Conservation (phyloP, 1,139 yeast genomes). For the Saccharomyces hybrid region DNA sequence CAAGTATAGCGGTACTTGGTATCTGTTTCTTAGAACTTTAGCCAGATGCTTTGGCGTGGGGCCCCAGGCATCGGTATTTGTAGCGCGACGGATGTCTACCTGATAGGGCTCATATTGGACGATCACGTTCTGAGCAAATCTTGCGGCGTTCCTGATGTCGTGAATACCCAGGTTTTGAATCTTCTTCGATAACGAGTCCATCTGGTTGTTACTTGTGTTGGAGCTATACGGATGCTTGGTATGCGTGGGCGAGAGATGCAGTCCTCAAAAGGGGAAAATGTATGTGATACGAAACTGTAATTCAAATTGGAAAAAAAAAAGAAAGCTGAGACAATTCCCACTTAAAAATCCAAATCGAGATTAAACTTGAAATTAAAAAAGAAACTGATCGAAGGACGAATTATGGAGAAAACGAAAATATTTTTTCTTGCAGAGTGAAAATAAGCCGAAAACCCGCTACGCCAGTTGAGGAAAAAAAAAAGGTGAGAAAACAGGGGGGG, state of each 20-base stretch:
- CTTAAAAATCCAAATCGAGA: neutral
- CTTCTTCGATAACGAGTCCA: constrained; percentile 32
- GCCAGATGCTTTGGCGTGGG: constrained; percentile 37
- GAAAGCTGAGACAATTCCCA: too few relatives aligned
- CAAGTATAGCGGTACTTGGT: constrained; percentile 30
- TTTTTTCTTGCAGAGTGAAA: neutral
- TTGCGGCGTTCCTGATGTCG: constrained; percentile 34
- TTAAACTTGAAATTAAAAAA: neutral
- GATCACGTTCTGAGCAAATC: constrained; percentile 34
- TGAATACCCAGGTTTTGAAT: constrained; percentile 33
- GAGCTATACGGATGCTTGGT: neutral
- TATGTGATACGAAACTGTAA: too few relatives aligned
- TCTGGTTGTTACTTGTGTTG: constrained; percentile 3
- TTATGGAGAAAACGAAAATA: neutral
- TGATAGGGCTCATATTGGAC: constrained; percentile 34
- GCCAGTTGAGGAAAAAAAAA: neutral
- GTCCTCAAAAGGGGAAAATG: too few relatives aligned
- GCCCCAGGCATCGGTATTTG: constrained; percentile 43
- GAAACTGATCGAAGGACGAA: neutral
- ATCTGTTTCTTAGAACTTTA: constrained; percentile 31
- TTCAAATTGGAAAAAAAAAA: too few relatives aligned
- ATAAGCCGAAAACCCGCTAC: neutral
- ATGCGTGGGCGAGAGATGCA: too few relatives aligned
- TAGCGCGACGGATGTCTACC: constrained; percentile 37
- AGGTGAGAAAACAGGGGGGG: neutral